phyloP scores from a whole-genome alignment of 805 yeast species.

The Candida adriatica region DNA sequence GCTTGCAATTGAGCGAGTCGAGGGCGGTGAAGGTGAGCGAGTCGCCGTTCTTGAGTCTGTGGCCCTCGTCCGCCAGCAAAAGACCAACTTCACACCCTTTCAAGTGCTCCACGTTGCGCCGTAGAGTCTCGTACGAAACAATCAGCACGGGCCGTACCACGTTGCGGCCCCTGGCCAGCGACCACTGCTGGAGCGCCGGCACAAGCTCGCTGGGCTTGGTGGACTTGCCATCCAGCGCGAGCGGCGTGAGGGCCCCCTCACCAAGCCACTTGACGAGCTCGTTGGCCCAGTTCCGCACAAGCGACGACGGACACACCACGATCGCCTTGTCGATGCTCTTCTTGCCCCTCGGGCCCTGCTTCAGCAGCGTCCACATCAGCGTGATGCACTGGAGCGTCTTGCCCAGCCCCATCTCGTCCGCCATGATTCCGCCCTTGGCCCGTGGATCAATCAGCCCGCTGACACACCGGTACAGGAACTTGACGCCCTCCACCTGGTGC shows the following conservation, averaged over 20 bases:
- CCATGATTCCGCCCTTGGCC: constrained; percentile 96
- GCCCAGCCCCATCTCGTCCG: constrained; percentile 95
- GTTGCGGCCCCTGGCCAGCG: constrained; percentile 77
- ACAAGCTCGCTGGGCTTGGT: constrained; percentile 66
- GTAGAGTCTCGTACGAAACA: constrained; percentile 87
- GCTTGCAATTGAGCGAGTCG: constrained; percentile 72
- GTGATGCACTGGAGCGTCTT: constrained; percentile 87
- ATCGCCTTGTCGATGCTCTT: constrained; percentile 83
- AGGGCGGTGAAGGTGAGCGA: constrained; percentile 86
- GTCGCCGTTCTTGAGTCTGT: constrained; percentile 80
- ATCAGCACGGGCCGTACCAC: constrained; percentile 91
- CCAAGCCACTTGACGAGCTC: constrained; percentile 95
- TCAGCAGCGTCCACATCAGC: constrained; percentile 84
- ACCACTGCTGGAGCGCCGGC: constrained; percentile 72
- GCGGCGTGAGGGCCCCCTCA: constrained; percentile 77
- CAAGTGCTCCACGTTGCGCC: constrained; percentile 75
- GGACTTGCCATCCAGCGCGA: constrained; percentile 88
- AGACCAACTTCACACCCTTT: constrained; percentile 78
- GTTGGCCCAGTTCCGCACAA: constrained; percentile 96
- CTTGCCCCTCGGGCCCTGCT: constrained; percentile 78
- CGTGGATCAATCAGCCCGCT: constrained; percentile 76
- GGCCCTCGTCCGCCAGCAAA: constrained; percentile 83
- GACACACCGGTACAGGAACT: constrained; percentile 84
- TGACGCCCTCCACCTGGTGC: constrained; percentile 94
- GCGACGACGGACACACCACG: constrained; percentile 90